Conservation (phyloP, 345 rosid genomes). For the Gossypium herbaceum region DNA sequence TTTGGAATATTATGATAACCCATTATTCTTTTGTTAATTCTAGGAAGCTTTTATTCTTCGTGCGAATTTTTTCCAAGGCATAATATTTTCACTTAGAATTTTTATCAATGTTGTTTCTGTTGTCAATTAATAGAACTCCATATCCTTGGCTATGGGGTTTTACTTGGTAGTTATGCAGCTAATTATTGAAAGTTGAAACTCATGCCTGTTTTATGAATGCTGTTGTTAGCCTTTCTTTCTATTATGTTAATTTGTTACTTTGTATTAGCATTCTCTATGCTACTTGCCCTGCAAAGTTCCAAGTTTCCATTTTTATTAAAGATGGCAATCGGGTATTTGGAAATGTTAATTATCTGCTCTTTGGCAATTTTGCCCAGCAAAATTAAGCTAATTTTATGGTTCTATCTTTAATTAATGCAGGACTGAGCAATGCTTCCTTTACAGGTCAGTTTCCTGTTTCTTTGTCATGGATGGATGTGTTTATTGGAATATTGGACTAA, state of each 20-base stretch:
- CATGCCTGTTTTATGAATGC: not conserved
- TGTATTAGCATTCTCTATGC: not conserved
- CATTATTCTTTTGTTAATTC: not conserved
- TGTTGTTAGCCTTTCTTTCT: not conserved
- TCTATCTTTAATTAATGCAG: not conserved
- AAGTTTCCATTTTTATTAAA: not conserved
- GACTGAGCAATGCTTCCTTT: constrained; percentile 14
- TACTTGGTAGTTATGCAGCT: not conserved
- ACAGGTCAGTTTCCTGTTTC: constrained; percentile 7
- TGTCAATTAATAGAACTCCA: not conserved
- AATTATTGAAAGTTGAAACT: not conserved
- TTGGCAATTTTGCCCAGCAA: not conserved
- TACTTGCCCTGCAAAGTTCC: not conserved
- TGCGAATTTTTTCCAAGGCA: not conserved
- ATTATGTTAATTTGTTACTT: not conserved
- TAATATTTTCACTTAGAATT: not conserved
- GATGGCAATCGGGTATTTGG: too few relatives aligned
- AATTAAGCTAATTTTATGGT: not conserved
- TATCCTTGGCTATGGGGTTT: not conserved
- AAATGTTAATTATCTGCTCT: not conserved
- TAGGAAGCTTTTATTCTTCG: not conserved
- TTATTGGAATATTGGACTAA: not conserved
- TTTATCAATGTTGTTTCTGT: not conserved
- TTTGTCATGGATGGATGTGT: not conserved
- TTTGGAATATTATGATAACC: not conserved